phyloP scores from a whole-genome alignment of 2,329 filamentous ascomycete genomes.

The Colletotrichum gloeosporioides region DNA sequence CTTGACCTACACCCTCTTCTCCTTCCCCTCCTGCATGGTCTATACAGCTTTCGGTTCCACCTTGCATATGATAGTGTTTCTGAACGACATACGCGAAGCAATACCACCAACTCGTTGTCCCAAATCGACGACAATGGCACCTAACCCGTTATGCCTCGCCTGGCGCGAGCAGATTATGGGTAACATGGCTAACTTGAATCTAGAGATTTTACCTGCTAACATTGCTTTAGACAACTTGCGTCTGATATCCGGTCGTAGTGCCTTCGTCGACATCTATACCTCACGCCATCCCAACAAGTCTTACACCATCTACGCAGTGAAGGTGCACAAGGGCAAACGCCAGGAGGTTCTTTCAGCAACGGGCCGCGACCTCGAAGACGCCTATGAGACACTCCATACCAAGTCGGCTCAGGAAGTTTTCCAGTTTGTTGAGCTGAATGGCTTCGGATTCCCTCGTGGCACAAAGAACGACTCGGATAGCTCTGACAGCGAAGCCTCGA shows the following conservation, averaged over 20 bases:
- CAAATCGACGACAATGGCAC: not conserved
- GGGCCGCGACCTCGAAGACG: constrained; percentile 31
- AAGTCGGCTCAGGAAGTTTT: constrained; percentile 41
- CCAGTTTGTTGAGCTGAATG: constrained; percentile 34
- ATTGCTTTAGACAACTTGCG: constrained; percentile 3
- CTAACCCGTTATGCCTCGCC: constrained; percentile 5
- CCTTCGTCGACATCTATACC: constrained; percentile 11
- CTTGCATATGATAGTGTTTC: constrained; percentile 1
- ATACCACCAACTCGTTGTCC: not conserved
- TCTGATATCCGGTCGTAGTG: constrained; percentile 13
- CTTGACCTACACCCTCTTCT: not conserved
- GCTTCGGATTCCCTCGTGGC: constrained; percentile 31
- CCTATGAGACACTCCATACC: constrained; percentile 40
- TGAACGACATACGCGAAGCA: not conserved
- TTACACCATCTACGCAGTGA: constrained; percentile 70
- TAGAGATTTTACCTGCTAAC: not conserved
- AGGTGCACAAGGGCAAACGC: constrained; percentile 83
- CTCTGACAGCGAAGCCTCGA: constrained; percentile 13
- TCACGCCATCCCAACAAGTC: constrained; percentile 12
- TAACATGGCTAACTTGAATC: not conserved
- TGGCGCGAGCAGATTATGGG: constrained; percentile 20
- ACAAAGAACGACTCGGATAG: constrained; percentile 7
- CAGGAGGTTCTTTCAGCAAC: constrained; percentile 38
- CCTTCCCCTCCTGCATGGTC: not conserved
- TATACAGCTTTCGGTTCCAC: not conserved